Base-by-base conservation (phyloP, 2,329 filamentous ascomycete species). In the Fusarium sp. region DNA sequence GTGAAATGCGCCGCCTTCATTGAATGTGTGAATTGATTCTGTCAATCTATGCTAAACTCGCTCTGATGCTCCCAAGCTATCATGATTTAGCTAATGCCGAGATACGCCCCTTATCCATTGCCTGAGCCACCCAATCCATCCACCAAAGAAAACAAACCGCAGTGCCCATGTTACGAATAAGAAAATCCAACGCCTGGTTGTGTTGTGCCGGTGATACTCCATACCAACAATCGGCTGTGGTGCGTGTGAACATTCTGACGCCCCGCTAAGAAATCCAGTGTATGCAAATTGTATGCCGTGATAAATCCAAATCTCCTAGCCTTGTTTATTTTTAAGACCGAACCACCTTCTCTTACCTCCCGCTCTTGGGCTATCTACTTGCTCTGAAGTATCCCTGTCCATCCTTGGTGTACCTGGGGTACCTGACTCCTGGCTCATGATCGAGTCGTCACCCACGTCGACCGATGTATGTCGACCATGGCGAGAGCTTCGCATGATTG, bases 401-500 rank as follows among this genome's bases (percentile, higher is more conserved):
- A 62, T 73, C 9, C 74, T 75, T 12, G 73, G 72, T 15, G 74
- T 77, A 13, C 52, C 54, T 18, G 72, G 77, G 18, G 65, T 69
- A 8, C 37, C 53, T 12, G 70, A 57, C 21, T 78, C 75, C n/a
- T 75, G 59, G 13, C 67, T 65, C 47, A 62, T 64, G 12, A 47
- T 25, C 5, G 67, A 53, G 11, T 67, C 52, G 28, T 75, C 62
- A 5, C 50, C 66, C 33, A 70, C 13, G 23, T 79, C 79, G 2
- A 72, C 54, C 8, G 80, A 80, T 56, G 75, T 70, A 11, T 79
- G 73, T 28, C 81, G 76, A 30, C 65, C 69, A 9, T 82, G 79
- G 9, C 81, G 81, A 28, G 78, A 81, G 57, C 85, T 87, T 21
- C 88, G 83, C 81, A 86, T 79, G 57, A 90, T 90, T 4, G 88